Evolutionary conservation across 176 grass and related monocot genomes (phyloP).

Genomic region (Phoenix roebelenii): DNA sequence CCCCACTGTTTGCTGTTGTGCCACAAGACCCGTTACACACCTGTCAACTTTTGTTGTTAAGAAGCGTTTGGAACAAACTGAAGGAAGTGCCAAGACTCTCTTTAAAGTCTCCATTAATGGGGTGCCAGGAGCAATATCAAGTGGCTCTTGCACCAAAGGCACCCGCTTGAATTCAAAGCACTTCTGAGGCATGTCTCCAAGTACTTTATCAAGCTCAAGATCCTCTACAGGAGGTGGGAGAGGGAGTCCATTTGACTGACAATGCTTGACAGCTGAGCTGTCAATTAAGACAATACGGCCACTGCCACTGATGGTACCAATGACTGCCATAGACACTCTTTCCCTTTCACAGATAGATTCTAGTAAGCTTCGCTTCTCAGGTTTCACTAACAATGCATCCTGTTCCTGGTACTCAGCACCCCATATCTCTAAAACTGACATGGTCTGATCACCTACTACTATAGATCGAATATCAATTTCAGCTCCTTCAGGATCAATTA

Average conservation of each 20-base stretch:
- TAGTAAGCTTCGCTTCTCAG: conserved; percentile 47
- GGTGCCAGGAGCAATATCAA: conserved; percentile 61
- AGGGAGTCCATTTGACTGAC: conserved; percentile 36
- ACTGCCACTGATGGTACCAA: conserved; percentile 72
- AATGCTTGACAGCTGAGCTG: conserved; percentile 46
- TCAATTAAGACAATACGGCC: conserved; percentile 88
- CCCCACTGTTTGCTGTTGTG: conserved; percentile 80
- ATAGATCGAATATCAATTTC: conserved; percentile 89
- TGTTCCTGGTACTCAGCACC: conserved; percentile 91
- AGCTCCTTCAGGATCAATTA: conserved; percentile 84
- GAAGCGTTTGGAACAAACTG: conserved; percentile 88
- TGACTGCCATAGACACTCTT: conserved; percentile 81
- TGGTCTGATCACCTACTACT: conserved; percentile 75
- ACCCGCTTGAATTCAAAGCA: conserved; percentile 58
- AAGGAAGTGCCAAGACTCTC: conserved; percentile 62
- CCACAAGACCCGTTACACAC: conserved; percentile 89
- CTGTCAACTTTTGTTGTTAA: conserved; percentile 92
- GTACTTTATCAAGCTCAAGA: conserved; percentile 86
- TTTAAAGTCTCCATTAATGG: conserved; percentile 72
- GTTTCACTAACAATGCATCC: conserved; percentile 65
- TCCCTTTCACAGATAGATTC: conserved; percentile 68
- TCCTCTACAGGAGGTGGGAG: conserved; percentile 59
- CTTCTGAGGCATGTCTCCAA: conserved; percentile 96
- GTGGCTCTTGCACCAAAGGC: conserved; percentile 40
- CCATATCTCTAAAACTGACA: conserved; percentile 90